Conservation (phyloP, 805 yeast genomes). For the Teunomyces aglyptinius region DNA sequence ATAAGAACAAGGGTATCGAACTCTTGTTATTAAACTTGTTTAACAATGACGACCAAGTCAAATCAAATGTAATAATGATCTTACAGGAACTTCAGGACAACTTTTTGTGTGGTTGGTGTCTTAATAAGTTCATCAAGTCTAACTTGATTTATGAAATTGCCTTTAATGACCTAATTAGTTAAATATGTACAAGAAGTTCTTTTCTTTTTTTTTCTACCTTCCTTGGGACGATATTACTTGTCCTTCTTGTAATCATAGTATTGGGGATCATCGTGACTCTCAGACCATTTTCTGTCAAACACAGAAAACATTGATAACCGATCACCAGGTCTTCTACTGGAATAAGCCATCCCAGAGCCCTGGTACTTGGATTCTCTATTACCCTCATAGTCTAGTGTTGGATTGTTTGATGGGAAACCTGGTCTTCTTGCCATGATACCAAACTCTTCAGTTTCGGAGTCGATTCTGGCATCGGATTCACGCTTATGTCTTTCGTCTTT, state of each 20-base stretch:
- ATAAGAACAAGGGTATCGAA: slow-evolving; percentile 46
- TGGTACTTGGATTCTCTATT: slow-evolving; percentile 61
- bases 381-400: slow-evolving; percentile 30
- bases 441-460: slow-evolving; percentile 30
- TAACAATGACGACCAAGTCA: slow-evolving; percentile 39
- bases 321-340: slow-evolving; percentile 59
- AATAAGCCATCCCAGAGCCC: slow-evolving; percentile 63
- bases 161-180: slow-evolving; percentile 28
- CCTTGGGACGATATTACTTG: background rate
- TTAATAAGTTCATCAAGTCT: slow-evolving; percentile 33
- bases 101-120: slow-evolving; percentile 46
- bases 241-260: background rate
- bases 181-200: background rate
- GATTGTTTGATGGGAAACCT: slow-evolving; percentile 48
- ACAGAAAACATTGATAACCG: slow-evolving; percentile 32
- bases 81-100: slow-evolving; percentile 44
- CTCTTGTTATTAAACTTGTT: slow-evolving; percentile 39
- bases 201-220: background rate
- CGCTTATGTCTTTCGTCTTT: slow-evolving; percentile 34
- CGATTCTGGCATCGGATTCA: slow-evolving; percentile 38
- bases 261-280: background rate
- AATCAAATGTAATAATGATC: slow-evolving; percentile 40
- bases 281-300: slow-evolving; percentile 17
- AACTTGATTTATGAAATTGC: slow-evolving; percentile 42
- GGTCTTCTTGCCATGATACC: slow-evolving; percentile 42